These are phyloP conservation scores for Metschnikowia anglica DNA, from an alignment of 805 yeast species.

Conservation along the genomic window DNA sequence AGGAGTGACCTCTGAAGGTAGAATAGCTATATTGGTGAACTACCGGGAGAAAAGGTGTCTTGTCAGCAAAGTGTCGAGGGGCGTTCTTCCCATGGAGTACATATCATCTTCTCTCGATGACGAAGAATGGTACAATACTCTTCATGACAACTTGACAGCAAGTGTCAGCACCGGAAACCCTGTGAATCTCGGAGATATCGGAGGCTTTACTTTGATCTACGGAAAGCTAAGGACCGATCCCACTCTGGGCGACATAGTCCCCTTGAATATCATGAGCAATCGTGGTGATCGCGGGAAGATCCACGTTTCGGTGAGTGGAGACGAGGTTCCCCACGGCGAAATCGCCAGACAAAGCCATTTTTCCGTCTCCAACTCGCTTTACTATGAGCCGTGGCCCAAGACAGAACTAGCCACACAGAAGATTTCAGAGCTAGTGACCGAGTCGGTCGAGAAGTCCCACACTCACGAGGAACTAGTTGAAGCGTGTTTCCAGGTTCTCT, in stretches of 20 bases:
- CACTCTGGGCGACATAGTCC: conserved; percentile 26
- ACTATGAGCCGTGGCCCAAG: conserved; percentile 73
- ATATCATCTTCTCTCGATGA: conserved; percentile 37
- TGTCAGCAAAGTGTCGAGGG: conserved; percentile 48
- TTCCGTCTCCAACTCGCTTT: conserved; percentile 70
- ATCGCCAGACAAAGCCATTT: conserved; percentile 37
- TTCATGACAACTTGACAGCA: conserved; percentile 28
- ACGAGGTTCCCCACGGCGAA: conserved; percentile 18
- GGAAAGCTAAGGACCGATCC: conserved; percentile 43
- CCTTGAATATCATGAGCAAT: conserved; percentile 50
- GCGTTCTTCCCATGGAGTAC: conserved; percentile 48
- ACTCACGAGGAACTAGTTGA: conserved; percentile 45
- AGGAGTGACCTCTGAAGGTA: conserved; percentile 60
- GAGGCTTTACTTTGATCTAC: conserved; percentile 63
- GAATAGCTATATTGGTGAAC: conserved; percentile 74
- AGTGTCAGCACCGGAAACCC: conserved; percentile 16
- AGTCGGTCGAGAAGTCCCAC: conserved; percentile 17
- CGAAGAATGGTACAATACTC: conserved; percentile 44
- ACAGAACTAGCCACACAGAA: conserved; percentile 48
- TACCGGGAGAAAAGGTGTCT: conserved; percentile 49
- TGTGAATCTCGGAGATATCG: conserved; percentile 36
- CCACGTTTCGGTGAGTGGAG: conserved; percentile 19
- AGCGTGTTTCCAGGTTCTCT: conserved; percentile 54
- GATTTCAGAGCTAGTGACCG: conserved; percentile 24
- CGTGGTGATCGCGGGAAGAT: conserved; percentile 43